A percentile compares a stretch with the other conserved stretches of the same genome.
Evolutionary conservation across 495 filamentous ascomycete species (phyloP).

Genomic region (Acidiella bohemica): DNA sequence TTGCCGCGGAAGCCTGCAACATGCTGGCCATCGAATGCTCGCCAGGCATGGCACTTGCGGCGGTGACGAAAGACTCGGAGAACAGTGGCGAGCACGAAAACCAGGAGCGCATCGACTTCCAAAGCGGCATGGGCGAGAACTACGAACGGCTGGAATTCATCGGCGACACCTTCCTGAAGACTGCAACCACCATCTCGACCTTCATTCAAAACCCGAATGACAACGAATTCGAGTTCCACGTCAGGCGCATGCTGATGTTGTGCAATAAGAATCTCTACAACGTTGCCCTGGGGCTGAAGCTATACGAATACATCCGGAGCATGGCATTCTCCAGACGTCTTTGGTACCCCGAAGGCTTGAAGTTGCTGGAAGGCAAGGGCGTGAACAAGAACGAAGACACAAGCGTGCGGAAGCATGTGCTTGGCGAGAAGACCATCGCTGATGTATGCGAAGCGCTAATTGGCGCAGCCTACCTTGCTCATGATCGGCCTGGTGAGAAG

Average conservation of each 20-base stretch:
- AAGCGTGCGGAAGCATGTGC: conserved; percentile 44
- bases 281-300: conserved; percentile 49
- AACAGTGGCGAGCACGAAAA: conserved; percentile 63
- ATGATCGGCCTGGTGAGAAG: conserved; percentile 28
- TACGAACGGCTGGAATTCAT: conserved; percentile 93
- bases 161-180: conserved; percentile 89
- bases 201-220: conserved; percentile 62
- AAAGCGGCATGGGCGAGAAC: conserved; percentile 87
- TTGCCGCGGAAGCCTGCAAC: conserved; percentile 59
- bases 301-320: conserved; percentile 67
- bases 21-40: conserved; percentile 45
- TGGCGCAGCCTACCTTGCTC: conserved; percentile 67
- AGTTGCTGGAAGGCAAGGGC: conserved; percentile 47
- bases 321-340: conserved; percentile 60
- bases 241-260: conserved; percentile 76
- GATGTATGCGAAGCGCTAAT: conserved; percentile 95
- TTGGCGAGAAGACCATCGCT: conserved; percentile 87
- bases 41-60: conserved; percentile 66
- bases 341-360: conserved; percentile 76
- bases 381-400: conserved; percentile 42
- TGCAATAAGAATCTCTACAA: conserved; percentile 87
- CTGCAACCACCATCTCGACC: conserved; percentile 79
- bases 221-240: conserved; percentile 79
- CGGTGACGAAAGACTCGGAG: conserved; percentile 88
- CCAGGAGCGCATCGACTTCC: conserved; percentile 54